Conservation (phyloP, 768 basidiomycete genomes). For the Collybia nuda region DNA sequence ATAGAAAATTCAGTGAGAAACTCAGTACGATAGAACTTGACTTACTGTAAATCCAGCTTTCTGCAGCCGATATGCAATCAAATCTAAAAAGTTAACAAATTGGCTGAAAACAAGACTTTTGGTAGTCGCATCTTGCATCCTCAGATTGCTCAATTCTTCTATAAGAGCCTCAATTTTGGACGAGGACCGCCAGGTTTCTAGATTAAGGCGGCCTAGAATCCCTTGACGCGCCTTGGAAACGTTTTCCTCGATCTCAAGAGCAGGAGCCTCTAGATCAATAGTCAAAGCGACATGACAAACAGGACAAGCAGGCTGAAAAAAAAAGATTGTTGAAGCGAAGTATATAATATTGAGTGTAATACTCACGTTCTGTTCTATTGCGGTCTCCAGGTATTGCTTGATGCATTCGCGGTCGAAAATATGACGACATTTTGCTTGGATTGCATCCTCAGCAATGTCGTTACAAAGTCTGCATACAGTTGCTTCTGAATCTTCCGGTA, state of each 20-base stretch:
- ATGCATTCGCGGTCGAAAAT: slow-evolving; percentile 97
- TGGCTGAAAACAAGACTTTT: slow-evolving; percentile 98
- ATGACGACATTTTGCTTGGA: slow-evolving; percentile 89
- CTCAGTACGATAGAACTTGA: slow-evolving; percentile 5
- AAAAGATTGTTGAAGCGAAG: background rate
- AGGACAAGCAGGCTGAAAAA: slow-evolving; percentile 80
- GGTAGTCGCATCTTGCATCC: slow-evolving; percentile 82
- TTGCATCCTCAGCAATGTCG: slow-evolving; percentile 96
- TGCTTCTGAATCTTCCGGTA: slow-evolving; percentile 55
- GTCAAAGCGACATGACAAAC: slow-evolving; percentile 91
- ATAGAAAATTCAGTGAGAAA: background rate
- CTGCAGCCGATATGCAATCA: slow-evolving; percentile 91
- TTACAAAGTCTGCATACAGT: slow-evolving; percentile 95
- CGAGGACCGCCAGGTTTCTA: slow-evolving; percentile 92
- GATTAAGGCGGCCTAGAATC: slow-evolving; percentile 86
- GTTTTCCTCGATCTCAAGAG: slow-evolving; percentile 78
- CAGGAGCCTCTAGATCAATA: slow-evolving; percentile 94
- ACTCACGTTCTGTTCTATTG: slow-evolving; percentile 62
- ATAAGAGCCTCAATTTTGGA: slow-evolving; percentile 96
- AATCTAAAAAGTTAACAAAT: slow-evolving; percentile 90
- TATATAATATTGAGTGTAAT: slow-evolving; percentile 1
- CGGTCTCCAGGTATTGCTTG: slow-evolving; percentile 82
- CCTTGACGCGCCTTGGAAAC: slow-evolving; percentile 68
- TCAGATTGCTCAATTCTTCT: slow-evolving; percentile 87
- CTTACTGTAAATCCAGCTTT: slow-evolving; percentile 86